phyloP scores from a whole-genome alignment of 257 asterid genomes.

The Euphrasia confusa region DNA sequence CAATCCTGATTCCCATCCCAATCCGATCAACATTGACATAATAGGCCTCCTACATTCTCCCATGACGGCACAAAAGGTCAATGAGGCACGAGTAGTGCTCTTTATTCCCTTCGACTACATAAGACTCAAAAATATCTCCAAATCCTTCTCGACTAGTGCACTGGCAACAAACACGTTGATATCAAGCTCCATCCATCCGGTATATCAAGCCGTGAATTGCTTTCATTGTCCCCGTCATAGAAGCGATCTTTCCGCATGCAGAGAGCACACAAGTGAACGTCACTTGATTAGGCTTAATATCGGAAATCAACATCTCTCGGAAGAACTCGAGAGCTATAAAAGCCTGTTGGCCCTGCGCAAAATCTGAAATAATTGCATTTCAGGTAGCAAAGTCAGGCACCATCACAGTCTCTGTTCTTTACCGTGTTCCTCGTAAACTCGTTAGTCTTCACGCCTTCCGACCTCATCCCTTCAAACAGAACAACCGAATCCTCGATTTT shows the following conservation, averaged over 20 bases:
- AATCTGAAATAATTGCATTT: slow-evolving; percentile 64
- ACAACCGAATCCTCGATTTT: slow-evolving; percentile 33
- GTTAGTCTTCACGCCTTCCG: slow-evolving; percentile 44
- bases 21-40: slow-evolving; percentile 30
- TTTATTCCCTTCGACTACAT: slow-evolving; percentile 32
- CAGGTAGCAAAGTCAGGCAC: slow-evolving; percentile 59
- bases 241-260: slow-evolving; percentile 44
- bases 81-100: slow-evolving; percentile 51
- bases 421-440: slow-evolving; percentile 59
- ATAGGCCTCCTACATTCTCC: slow-evolving; percentile 54
- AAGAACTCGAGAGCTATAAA: slow-evolving; percentile 40
- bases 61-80: slow-evolving; percentile 54
- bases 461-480: slow-evolving; percentile 49
- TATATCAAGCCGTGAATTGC: slow-evolving; percentile 52
- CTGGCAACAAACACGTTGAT: slow-evolving; percentile 50
- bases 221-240: slow-evolving; percentile 35
- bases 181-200: slow-evolving; percentile 34
- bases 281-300: slow-evolving; percentile 54
- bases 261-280: slow-evolving; percentile 54
- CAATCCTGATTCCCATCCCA: slow-evolving; percentile 35
- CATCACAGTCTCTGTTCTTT: slow-evolving; percentile 46
- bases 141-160: slow-evolving; percentile 50
- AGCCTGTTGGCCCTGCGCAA: slow-evolving; percentile 41
- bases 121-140: slow-evolving; percentile 39
- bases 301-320: slow-evolving; percentile 37